phyloP scores from a whole-genome alignment of 2,329 filamentous ascomycete species.

The Arthrinium phaeospermum region DNA sequence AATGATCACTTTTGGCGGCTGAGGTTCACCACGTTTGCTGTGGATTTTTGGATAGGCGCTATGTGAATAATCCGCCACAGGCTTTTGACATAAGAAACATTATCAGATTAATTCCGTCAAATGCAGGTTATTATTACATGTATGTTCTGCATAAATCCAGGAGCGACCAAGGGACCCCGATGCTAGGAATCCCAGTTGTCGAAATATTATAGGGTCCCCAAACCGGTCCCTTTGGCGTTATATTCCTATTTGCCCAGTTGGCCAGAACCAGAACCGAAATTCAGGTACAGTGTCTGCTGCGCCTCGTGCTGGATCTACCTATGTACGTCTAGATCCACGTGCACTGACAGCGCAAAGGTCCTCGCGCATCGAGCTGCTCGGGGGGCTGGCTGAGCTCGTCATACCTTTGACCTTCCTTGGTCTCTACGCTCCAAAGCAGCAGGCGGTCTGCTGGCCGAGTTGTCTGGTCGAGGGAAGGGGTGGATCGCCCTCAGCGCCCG shows the following conservation, averaged over 20 bases:
- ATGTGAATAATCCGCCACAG: background rate
- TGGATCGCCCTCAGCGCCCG: background rate
- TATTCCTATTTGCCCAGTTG: background rate
- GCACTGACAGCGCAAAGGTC: constrained; percentile 2
- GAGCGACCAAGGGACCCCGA: background rate
- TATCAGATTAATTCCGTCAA: background rate
- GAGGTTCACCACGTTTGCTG: background rate
- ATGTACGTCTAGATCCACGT: background rate
- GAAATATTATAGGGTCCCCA: background rate
- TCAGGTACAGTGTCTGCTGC: background rate
- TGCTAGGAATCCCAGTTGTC: background rate
- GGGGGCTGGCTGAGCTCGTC: background rate
- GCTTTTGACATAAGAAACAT: background rate
- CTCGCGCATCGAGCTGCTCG: background rate
- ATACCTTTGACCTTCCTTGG: background rate
- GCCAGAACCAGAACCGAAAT: background rate
- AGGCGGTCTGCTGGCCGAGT: constrained; percentile 7
- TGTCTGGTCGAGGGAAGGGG: background rate
- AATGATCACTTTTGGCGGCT: background rate
- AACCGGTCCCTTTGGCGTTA: constrained; percentile 5
- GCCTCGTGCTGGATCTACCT: background rate
- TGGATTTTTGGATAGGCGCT: background rate
- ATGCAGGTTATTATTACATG: background rate
- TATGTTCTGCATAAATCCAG: background rate
- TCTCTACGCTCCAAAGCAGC: background rate